Conservation (phyloP, 257 asterid species). For the Echium plantagineum region DNA sequence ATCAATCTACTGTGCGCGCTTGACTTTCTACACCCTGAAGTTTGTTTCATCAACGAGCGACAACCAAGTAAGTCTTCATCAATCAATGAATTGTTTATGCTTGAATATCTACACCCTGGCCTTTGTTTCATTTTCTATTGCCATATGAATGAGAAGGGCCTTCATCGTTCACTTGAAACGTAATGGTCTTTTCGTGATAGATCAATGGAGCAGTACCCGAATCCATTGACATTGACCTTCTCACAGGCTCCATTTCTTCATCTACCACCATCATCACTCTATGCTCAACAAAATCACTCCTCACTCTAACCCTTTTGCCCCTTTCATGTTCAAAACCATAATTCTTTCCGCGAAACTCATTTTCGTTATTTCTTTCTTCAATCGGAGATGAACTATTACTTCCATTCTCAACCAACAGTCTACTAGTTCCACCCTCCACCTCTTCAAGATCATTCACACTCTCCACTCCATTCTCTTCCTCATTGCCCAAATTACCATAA, state of each 20-base stretch:
- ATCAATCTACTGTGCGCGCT: slow-evolving; percentile 21
- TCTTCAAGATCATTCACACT: slow-evolving; percentile 7
- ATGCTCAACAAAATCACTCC: slow-evolving; percentile 34
- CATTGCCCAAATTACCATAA: slow-evolving; percentile 4
- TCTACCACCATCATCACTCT: slow-evolving; percentile 6
- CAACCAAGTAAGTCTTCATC: too few relatives aligned
- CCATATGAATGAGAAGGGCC: background rate
- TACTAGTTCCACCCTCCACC: slow-evolving; percentile 7
- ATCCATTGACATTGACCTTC: slow-evolving; percentile 62
- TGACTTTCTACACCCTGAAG: slow-evolving; percentile 8
- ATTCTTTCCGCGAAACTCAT: background rate
- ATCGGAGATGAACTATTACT: background rate
- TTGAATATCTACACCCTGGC: too few relatives aligned
- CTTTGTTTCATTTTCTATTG: slow-evolving; percentile 2
- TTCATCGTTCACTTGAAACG: background rate
- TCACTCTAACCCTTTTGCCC: slow-evolving; percentile 17
- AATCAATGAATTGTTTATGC: too few relatives aligned
- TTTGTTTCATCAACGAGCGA: slow-evolving; percentile 1
- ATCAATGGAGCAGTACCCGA: slow-evolving; percentile 21
- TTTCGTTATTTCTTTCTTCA: slow-evolving; percentile 7
- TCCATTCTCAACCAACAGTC: slow-evolving; percentile 8
- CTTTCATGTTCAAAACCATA: background rate
- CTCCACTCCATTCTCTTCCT: slow-evolving; percentile 7
- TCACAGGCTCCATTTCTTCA: slow-evolving; percentile 20
- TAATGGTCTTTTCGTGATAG: slow-evolving; percentile 7